phyloP scores from a whole-genome alignment of 73 alveolate species.

The Halteria grandinella region DNA sequence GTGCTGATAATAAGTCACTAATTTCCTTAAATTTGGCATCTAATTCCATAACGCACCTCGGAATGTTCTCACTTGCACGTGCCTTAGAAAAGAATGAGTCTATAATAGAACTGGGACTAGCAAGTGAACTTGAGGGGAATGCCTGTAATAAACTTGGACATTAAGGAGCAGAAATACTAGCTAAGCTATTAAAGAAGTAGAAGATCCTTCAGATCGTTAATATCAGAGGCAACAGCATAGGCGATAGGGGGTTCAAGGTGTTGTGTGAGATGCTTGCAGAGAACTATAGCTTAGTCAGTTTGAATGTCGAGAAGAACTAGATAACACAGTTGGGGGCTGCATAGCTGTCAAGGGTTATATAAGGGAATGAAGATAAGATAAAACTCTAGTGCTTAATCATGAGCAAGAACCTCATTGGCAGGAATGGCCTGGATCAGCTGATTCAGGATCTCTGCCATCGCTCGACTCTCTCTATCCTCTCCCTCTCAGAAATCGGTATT shows the following conservation, averaged over 20 bases:
- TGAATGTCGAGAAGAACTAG: slow-evolving; percentile 31
- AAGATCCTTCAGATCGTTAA: slow-evolving; percentile 8
- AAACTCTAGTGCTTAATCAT: neutral
- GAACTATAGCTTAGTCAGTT: neutral
- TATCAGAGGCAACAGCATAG: slow-evolving; percentile 37
- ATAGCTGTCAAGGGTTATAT: neutral
- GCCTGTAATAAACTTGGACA: slow-evolving; percentile 23
- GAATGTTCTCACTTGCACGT: neutral
- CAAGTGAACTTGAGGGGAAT: slow-evolving; percentile 24
- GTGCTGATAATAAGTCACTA: slow-evolving; percentile 3
- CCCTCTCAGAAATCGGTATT: slow-evolving; percentile 6
- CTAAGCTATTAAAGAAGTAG: neutral
- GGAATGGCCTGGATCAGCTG: neutral
- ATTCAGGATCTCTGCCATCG: slow-evolving; percentile 8
- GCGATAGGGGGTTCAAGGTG: slow-evolving; percentile 27
- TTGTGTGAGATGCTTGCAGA: neutral
- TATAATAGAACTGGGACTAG: neutral
- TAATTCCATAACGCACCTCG: neutral
- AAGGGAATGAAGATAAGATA: neutral
- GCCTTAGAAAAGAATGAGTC: slow-evolving; percentile 11
- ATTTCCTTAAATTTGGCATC: slow-evolving; percentile 19
- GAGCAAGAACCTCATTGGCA: slow-evolving; percentile 5
- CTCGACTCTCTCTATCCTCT: neutral
- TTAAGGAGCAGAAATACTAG: slow-evolving; percentile 8
- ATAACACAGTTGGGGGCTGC: neutral